phyloP scores from a whole-genome alignment of 306 rosid species.

The Dalbergia cochinchinensis region DNA sequence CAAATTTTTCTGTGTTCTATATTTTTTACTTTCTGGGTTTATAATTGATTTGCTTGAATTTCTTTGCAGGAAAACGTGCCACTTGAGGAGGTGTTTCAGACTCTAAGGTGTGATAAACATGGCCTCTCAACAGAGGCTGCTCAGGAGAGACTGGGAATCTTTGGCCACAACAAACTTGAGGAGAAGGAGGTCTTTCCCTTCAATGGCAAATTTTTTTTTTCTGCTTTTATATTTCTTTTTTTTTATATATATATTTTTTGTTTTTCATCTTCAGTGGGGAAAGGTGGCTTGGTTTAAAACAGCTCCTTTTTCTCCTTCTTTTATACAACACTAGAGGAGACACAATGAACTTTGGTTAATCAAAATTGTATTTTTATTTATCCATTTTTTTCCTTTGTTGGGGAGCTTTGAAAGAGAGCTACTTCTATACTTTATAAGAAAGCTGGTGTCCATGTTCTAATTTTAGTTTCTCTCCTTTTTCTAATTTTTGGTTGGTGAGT shows the following conservation, averaged over 20 bases:
- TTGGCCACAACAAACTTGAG: constrained; percentile 84
- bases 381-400: not conserved
- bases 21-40: not conserved
- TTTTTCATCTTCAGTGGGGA: not conserved
- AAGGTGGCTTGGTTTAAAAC: not conserved
- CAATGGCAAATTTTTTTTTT: not conserved
- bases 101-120: constrained; percentile 68
- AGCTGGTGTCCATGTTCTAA: not conserved
- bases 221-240: not conserved
- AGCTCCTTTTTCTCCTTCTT: not conserved
- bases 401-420: constrained; percentile 25
- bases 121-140: constrained; percentile 78
- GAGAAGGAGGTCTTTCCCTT: constrained; percentile 67
- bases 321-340: constrained; percentile 2
- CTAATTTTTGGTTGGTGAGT: constrained; percentile 22
- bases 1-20: not conserved
- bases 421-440: not conserved
- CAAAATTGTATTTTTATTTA: not conserved
- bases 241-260: not conserved
- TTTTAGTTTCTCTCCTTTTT: not conserved
- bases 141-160: constrained; percentile 70
- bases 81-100: constrained; percentile 74
- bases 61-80: constrained; percentile 76
- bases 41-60: not conserved
- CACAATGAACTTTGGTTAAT: not conserved